phyloP scores from a whole-genome alignment of 106 monocot genomes.

The Xerophyta viscosa region DNA sequence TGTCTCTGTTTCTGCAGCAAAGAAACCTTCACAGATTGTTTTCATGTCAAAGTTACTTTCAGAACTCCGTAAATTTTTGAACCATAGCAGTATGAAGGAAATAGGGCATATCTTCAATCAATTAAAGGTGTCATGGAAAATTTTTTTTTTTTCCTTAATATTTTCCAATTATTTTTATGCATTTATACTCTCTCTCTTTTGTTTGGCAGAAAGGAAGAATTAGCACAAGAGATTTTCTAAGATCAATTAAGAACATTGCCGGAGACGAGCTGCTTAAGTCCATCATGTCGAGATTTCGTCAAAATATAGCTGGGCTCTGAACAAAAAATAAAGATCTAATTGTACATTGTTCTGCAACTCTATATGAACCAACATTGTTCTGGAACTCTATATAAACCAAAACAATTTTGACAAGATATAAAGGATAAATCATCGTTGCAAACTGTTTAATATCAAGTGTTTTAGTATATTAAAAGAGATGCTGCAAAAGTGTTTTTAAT shows the following conservation, averaged over 20 bases:
- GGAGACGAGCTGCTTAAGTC: constrained; percentile 40
- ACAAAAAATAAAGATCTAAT: no score
- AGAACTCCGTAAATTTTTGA: constrained; percentile 20
- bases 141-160: not conserved
- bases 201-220: constrained; percentile 34
- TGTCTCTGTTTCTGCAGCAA: not conserved
- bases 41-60: constrained; percentile 23
- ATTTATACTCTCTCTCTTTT: not conserved
- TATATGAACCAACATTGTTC: no score
- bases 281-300: no score
- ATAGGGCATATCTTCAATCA: constrained; percentile 13
- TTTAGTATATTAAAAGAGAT: no score
- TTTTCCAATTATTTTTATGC: not conserved
- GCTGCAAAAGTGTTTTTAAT: no score
- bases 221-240: constrained; percentile 22
- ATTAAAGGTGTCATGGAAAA: constrained; percentile 19
- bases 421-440: no score
- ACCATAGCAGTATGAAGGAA: not conserved
- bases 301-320: no score
- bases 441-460: no score
- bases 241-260: constrained; percentile 12
- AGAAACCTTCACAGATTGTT: not conserved
- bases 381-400: no score
- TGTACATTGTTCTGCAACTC: no score
- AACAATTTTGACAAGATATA: no score